Conservation (phyloP, 305 asterid species). For the Stenogyne calaminthoides region DNA sequence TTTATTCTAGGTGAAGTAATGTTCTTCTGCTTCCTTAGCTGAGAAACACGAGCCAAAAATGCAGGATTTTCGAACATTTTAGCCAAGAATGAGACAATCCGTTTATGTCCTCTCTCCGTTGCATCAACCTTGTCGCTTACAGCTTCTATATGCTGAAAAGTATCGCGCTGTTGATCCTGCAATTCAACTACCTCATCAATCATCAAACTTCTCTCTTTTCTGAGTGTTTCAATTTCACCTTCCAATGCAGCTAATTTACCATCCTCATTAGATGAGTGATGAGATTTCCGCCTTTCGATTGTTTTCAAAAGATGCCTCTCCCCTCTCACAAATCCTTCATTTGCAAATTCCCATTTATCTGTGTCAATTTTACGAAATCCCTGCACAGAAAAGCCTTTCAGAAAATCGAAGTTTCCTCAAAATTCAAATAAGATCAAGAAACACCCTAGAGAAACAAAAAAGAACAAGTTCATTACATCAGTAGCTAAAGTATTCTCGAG, state of each 20-base stretch:
- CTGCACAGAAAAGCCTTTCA: constrained; percentile 37
- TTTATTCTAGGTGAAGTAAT: constrained; percentile 46
- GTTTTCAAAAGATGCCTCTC: constrained; percentile 58
- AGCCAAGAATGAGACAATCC: constrained; percentile 78
- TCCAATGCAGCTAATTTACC: constrained; percentile 37
- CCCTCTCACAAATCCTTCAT: constrained; percentile 65
- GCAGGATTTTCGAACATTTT: constrained; percentile 55
- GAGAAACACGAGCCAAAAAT: constrained; percentile 26
- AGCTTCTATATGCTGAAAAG: constrained; percentile 47
- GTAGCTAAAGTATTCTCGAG: too few species aligned
- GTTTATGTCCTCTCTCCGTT: constrained; percentile 73
- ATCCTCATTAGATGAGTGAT: constrained; percentile 34
- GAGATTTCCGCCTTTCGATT: constrained; percentile 66
- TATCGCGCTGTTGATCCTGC: constrained; percentile 64
- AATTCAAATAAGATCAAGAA: background rate
- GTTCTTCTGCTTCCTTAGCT: constrained; percentile 24
- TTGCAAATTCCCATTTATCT: constrained; percentile 77
- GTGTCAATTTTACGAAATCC: constrained; percentile 83
- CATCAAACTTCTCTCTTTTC: constrained; percentile 59
- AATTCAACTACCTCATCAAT: constrained; percentile 62
- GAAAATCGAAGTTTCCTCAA: background rate
- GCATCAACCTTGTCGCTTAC: constrained; percentile 64
- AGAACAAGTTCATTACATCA: too few species aligned
- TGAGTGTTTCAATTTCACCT: constrained; percentile 50
- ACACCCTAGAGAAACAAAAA: background rate